phyloP scores from a whole-genome alignment of 164 flowering plant genomes.

The Platanus orientalis region DNA sequence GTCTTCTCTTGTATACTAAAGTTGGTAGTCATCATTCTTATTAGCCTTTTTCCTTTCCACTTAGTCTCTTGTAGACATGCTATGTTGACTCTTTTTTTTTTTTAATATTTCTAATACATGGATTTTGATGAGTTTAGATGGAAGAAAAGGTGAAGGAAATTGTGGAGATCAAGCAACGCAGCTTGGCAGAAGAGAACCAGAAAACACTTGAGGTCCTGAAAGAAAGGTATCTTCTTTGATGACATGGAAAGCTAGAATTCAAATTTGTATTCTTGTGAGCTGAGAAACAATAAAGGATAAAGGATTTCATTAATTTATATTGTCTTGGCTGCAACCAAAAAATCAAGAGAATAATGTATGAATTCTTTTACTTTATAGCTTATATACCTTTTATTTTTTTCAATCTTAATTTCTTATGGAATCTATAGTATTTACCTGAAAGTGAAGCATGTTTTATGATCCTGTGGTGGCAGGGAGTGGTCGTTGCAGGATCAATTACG shows the following conservation, averaged over 20 bases:
- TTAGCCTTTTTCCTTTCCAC: too few relatives aligned
- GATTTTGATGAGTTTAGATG: slow-evolving; percentile 47
- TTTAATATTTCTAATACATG: background rate
- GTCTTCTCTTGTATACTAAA: too few relatives aligned
- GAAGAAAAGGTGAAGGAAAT: slow-evolving; percentile 97
- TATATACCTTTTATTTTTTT: background rate
- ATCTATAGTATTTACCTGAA: slow-evolving; percentile 1
- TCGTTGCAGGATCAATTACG: slow-evolving; percentile 87
- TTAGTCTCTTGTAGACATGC: too few relatives aligned
- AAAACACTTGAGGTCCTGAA: slow-evolving; percentile 84
- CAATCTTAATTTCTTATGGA: background rate
- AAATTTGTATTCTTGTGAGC: background rate
- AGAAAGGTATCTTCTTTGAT: slow-evolving; percentile 61
- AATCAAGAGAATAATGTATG: background rate
- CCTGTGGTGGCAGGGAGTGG: slow-evolving; percentile 51
- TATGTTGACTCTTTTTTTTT: background rate
- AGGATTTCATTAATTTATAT: background rate
- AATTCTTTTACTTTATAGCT: background rate
- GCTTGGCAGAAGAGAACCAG: slow-evolving; percentile 98
- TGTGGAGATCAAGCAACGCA: slow-evolving; percentile 95
- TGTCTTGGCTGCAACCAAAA: background rate
- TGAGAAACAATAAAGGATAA: background rate
- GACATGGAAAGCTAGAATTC: background rate
- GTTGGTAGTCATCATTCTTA: too few relatives aligned
- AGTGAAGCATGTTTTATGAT: slow-evolving; percentile 7